Evolutionary conservation across 1,139 yeast species (phyloP), one percentile per base, ranked within the genome.

Genomic region (Yamadazyma trypodendri): DNA sequence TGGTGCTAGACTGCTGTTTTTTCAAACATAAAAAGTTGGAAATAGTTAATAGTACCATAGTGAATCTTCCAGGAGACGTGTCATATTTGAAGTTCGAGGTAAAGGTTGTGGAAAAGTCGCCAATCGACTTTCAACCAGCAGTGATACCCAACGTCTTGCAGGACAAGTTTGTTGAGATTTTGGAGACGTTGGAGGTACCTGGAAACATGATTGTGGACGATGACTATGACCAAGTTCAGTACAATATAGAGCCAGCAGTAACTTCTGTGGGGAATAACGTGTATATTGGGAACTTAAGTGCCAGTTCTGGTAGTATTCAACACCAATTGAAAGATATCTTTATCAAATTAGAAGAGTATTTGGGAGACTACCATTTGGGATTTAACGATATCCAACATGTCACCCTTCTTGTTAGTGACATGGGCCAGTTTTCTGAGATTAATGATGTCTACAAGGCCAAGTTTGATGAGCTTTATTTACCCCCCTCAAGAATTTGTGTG

Each of bases 401-500:
- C 2, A 72, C 84, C 0, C 60, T 90, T 9, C 53, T 86, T 6
- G 63, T 92, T 2, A 51, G 71, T 2, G 75, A 83, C 40, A 90
- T 92, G 90, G 35, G 59, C 0, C 58, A 75, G 37, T 92, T 92
- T 58, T 64, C 65, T 1, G 58, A 51, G 5, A 73, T 90, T 16
- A 92, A 92, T 54, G 37, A 55, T 1, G 63, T 79, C 1, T 92
- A 92, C 55, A 68, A 68, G 25, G 44, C 57, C 1, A 67, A 64
- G 42, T 89, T 90, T 54, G 58, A 63, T 3, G 63, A 68, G 2
- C 78, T 81, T 6, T 69, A 77, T 38, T 57, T 71, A 17, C 97
- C 97, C 1, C 97, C 98, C 1, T 79, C 97, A 1, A 73, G 98
- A 46, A 79, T 87, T 0, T 90, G 97, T 58, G 76, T 92, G 10